These are phyloP conservation scores for Marasmius oreades DNA, from an alignment of 1,284 basidiomycete genomes.

Conservation along the genomic window DNA sequence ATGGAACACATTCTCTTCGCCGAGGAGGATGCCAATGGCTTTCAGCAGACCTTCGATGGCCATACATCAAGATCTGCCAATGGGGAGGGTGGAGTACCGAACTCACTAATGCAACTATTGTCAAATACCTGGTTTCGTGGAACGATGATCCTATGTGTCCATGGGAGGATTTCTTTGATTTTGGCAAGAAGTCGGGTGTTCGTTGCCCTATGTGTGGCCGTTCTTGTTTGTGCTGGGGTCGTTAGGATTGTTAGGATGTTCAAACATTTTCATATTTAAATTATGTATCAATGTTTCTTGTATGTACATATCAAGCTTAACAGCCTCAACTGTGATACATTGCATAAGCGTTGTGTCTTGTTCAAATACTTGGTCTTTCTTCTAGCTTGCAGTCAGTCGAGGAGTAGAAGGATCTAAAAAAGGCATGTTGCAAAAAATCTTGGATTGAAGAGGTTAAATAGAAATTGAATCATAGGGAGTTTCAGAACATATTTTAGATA, in stretches of 20 bases:
- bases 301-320: neutral
- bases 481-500: too few relatives aligned
- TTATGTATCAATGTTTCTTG: neutral
- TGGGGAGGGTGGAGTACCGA: slow-evolving; percentile 36
- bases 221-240: slow-evolving; percentile 24
- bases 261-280: neutral
- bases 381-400: neutral
- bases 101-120: slow-evolving; percentile 29
- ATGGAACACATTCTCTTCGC: slow-evolving; percentile 31
- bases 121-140: slow-evolving; percentile 34
- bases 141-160: slow-evolving; percentile 27
- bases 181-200: slow-evolving; percentile 17
- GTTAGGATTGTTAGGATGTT: too few relatives aligned
- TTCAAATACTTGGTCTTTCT: neutral
- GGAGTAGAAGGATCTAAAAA: neutral
- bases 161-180: slow-evolving; percentile 30
- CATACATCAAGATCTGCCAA: slow-evolving; percentile 27
- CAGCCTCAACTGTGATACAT: neutral
- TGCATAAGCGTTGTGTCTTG: neutral
- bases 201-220: slow-evolving; percentile 29
- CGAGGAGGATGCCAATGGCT: slow-evolving; percentile 28
- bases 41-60: slow-evolving; percentile 20
- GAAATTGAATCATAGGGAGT: too few relatives aligned
- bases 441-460: too few relatives aligned
- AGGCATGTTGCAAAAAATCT: too few relatives aligned